phyloP scores from a whole-genome alignment of 305 asterid genomes.

The Vinca major region DNA sequence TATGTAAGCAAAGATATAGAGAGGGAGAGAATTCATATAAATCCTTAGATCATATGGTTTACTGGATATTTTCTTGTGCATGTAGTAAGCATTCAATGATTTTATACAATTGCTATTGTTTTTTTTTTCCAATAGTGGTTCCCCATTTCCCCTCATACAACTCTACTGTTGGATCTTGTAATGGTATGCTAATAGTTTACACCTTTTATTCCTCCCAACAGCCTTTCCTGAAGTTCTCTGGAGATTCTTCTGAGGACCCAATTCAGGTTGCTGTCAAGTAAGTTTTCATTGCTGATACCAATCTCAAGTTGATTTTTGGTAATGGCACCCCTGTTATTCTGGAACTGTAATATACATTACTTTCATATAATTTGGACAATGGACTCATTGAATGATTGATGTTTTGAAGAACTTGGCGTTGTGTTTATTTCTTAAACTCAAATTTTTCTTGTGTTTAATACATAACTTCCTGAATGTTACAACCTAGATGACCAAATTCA shows the following conservation, averaged over 20 bases:
- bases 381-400: not conserved
- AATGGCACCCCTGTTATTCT: not conserved
- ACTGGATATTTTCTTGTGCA: not conserved
- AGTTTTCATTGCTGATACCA: slow-evolving; percentile 23
- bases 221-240: slow-evolving; percentile 63
- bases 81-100: not conserved
- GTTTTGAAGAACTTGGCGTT: not conserved
- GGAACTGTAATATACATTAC: not conserved
- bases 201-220: slow-evolving; percentile 24
- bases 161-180: not conserved
- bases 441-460: not conserved
- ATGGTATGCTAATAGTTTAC: slow-evolving; percentile 2
- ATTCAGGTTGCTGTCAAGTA: slow-evolving; percentile 54
- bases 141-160: too few relatives aligned
- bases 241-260: slow-evolving; percentile 38
- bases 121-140: not conserved
- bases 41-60: not conserved
- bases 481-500: not conserved
- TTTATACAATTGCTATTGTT: not conserved
- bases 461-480: not conserved
- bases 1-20: not conserved
- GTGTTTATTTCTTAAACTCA: not conserved
- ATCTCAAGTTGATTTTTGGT: slow-evolving; percentile 1
- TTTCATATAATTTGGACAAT: not conserved
- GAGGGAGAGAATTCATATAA: too few relatives aligned